Evolutionary conservation across 1,139 yeast species (phyloP), one percentile per base, ranked within the genome.

Genomic region (Petasospora fabianii): DNA sequence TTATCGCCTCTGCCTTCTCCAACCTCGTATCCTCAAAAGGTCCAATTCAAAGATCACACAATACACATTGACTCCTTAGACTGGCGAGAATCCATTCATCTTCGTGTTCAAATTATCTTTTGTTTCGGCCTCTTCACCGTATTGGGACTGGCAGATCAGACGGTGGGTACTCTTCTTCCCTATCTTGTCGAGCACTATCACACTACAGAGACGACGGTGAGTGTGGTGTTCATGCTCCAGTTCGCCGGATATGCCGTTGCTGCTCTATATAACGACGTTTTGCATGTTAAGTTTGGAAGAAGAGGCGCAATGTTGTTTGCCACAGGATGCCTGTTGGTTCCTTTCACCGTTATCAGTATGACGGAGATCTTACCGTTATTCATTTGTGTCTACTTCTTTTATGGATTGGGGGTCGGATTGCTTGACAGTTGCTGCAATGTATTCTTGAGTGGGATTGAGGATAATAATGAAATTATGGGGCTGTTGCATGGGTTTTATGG

Each of bases 401-500:
- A 64, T 38, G 92, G 92, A 0, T 52, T 78, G 27, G 81, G 84
- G 0, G 67, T 71, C 40, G 90, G 90, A 1, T 55, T 75, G 4
- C 48, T 79, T 32, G 90, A 81, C 59, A 75, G 86, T 16, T 64
- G 77, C 3, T 62, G 77, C 42, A 80, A 78, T 51, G 69, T 77
- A 8, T 73, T 80, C 67, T 65, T 80, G 54, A 84, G 86, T 0
- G 65, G 65, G 24, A 61, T 82, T 37, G 66, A 58, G 6, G 76
- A 76, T 46, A 71, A 79, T 29, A 81, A 81, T 56, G 84, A 79
- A 53, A 56, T 80, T 19, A 62, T 82, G 61, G 90, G 90, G 2
- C 58, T 77, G 0, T 56, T 81, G 48, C 92, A 82, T 61, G 84
- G 86, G 0, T 69, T 73, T 46, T 82, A 79, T 54, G 90, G 90